Evolutionary conservation across 2,329 filamentous ascomycete genomes (phyloP).

Genomic region (Cercospora janseana): DNA sequence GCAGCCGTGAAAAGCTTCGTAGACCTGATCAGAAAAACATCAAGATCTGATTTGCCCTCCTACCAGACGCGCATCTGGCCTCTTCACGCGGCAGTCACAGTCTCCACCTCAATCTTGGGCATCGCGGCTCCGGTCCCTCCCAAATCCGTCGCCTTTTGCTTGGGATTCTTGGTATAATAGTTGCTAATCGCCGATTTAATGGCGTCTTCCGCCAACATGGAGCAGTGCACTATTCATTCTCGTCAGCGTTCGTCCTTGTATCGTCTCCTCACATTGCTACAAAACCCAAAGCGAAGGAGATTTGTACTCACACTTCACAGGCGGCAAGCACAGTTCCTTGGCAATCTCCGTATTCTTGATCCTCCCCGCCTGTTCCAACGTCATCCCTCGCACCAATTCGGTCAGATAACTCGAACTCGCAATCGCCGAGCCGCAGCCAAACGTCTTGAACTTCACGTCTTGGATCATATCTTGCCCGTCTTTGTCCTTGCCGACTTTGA

Average conservation of each 20-base stretch:
- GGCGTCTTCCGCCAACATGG: slow-evolving; percentile 87
- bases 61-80: no score
- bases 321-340: slow-evolving; percentile 86
- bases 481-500: slow-evolving; percentile 82
- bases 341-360: slow-evolving; percentile 98
- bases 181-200: slow-evolving; percentile 90
- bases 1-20: no score
- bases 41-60: no score
- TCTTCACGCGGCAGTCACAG: slow-evolving; percentile 42
- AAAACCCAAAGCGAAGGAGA: no score
- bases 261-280: not conserved
- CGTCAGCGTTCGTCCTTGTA: not conserved
- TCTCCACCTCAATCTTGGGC: slow-evolving; percentile 63
- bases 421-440: slow-evolving; percentile 91
- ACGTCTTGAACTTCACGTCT: slow-evolving; percentile 98
- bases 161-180: slow-evolving; percentile 88
- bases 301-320: slow-evolving; percentile 79
- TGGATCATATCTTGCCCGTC: slow-evolving; percentile 85
- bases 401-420: slow-evolving; percentile 93
- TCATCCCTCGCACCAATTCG: slow-evolving; percentile 93
- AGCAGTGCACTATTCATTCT: slow-evolving; percentile 69
- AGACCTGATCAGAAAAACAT: no score
- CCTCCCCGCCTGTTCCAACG: slow-evolving; percentile 84
- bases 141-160: slow-evolving; percentile 69
- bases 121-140: slow-evolving; percentile 70